Evolutionary conservation across 2,329 filamentous ascomycete genomes (phyloP), one percentile per base, ranked within the genome.

Genomic region (Phialophora verrucosa): DNA sequence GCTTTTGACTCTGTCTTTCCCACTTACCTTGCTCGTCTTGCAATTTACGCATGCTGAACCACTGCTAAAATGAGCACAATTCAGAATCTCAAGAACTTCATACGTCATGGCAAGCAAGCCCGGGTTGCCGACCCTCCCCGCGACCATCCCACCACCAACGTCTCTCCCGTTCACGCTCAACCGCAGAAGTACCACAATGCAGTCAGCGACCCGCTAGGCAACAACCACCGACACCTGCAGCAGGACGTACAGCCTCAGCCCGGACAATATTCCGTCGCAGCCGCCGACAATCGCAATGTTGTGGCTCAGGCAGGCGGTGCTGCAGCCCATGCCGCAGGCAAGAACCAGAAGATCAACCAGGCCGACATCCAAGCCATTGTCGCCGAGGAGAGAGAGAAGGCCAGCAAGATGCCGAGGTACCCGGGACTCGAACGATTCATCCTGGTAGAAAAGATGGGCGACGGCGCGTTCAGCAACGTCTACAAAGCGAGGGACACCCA

Each of bases 391-490:
- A 92, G 93, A 67, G 91, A 91, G 74, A 92, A 83, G 79, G 91
- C 89, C 78, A 88, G 88, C 76, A 96, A 93, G 78, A 89, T 98
- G 75, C 94, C 95, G 49, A 86, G 83, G 73, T 96, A 96, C 74
- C 91, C 92, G 0, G 92, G 92, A 44, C 82, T 96, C 47, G 92
- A 96, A 73, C 83, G 93, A 75, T 99, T 91, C 90, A 87, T 90
- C 62, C 83, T 97, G 38, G 66, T 95, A 60, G 93, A 97, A 81
- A 98, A 98, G 85, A 99, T 99, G 94, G 95, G 95, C 71, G 95
- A 98, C 73, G 95, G 95, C 68, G 95, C 95, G 67, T 99, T 99
- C 84, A 98, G 94, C 83, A 98, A 98, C 75, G 95, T 99, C 71
- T 99, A 98, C 80, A 89, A 92, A 47, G 95, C 95, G 44, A 87